A percentile compares a stretch with the other conserved stretches of the same genome.
phyloP scores from a whole-genome alignment of 768 basidiomycete species.

The Naematelia aurantialba region DNA sequence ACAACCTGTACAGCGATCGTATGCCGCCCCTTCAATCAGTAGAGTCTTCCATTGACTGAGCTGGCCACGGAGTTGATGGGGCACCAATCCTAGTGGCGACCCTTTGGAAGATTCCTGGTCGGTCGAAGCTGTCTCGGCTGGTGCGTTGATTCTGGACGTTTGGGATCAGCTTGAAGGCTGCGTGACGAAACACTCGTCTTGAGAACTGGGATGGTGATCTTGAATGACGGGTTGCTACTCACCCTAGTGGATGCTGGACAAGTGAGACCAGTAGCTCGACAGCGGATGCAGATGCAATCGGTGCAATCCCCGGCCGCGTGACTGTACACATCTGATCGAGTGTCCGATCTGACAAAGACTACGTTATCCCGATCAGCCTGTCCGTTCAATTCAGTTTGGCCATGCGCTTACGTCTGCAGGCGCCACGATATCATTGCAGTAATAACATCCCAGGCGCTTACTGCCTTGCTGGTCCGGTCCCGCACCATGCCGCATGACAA shows the following conservation, averaged over 20 bases:
- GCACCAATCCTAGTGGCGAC: slow-evolving; percentile 71
- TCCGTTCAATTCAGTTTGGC: background rate
- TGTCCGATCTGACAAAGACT: slow-evolving; percentile 79
- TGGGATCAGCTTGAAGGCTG: background rate
- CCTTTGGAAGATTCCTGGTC: slow-evolving; percentile 36
- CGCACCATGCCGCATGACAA: slow-evolving; percentile 91
- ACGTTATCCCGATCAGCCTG: slow-evolving; percentile 3
- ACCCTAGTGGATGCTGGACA: slow-evolving; percentile 87
- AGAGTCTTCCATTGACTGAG: slow-evolving; percentile 81
- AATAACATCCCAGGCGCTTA: slow-evolving; percentile 80
- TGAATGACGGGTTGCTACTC: slow-evolving; percentile 7
- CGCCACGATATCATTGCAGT: slow-evolving; percentile 96
- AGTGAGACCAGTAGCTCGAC: slow-evolving; percentile 88
- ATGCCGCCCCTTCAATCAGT: slow-evolving; percentile 79
- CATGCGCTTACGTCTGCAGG: slow-evolving; percentile 74
- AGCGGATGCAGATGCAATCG: slow-evolving; percentile 84
- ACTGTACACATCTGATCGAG: slow-evolving; percentile 99
- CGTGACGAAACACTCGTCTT: background rate
- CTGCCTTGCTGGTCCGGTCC: slow-evolving; percentile 32
- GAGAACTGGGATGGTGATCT: background rate
- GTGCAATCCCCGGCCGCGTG: slow-evolving; percentile 86
- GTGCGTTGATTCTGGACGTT: slow-evolving; percentile 54
- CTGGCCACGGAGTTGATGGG: slow-evolving; percentile 90
- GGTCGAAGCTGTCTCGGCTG: slow-evolving; percentile 57
- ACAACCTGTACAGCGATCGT: slow-evolving; percentile 84